A percentile compares a stretch with the other conserved stretches of the same genome.
phyloP scores from a whole-genome alignment of 257 asterid genomes.

The Gynochthodes officinalis region DNA sequence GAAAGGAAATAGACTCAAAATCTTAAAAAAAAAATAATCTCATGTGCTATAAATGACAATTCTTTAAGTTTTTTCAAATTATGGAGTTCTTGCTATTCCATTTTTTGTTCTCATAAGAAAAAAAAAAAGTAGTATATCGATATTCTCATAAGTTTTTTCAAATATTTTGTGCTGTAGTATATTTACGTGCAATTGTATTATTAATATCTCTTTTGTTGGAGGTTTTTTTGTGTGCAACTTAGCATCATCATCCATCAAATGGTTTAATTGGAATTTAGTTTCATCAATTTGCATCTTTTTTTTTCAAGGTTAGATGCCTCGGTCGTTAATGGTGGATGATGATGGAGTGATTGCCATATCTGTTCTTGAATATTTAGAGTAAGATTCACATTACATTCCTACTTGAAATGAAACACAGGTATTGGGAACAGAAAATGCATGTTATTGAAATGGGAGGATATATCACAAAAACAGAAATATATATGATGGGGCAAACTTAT shows the following conservation, averaged over 20 bases:
- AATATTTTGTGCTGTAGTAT: background rate
- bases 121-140: no score
- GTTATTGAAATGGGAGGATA: background rate
- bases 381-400: background rate
- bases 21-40: no score
- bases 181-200: background rate
- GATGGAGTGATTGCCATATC: background rate
- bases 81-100: background rate
- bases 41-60: background rate
- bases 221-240: background rate
- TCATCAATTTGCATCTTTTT: background rate
- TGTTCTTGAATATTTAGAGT: background rate
- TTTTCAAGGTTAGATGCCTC: background rate
- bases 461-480: no score
- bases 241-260: background rate
- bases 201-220: no score
- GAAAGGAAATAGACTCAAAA: no score
- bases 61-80: background rate
- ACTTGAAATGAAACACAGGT: background rate
- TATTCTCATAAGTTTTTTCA: no score
- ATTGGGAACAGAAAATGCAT: no score
- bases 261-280: background rate
- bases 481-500: no score
- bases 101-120: no score
- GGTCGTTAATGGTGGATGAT: background rate